A percentile compares a stretch with the other conserved stretches of the same genome.
Conservation (phyloP, 768 basidiomycete genomes). For the Russula virescens region DNA sequence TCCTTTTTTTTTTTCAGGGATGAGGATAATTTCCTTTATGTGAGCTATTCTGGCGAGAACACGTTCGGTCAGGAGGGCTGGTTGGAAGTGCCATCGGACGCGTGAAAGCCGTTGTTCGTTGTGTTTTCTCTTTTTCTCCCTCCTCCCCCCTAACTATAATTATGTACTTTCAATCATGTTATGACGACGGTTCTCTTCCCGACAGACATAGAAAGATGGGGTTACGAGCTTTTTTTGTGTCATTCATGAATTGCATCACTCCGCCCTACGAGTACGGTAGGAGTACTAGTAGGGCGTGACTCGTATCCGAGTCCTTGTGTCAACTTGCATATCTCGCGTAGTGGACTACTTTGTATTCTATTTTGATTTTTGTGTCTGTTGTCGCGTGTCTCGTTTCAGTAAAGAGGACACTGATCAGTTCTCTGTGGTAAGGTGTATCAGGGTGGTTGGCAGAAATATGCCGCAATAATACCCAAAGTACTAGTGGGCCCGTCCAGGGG, state of each 20-base stretch:
- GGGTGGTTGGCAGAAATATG: no score
- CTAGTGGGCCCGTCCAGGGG: no score
- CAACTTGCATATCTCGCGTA: conserved; percentile 21
- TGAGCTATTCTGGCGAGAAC: conserved; percentile 98
- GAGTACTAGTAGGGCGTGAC: not conserved
- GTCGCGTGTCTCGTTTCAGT: conserved; percentile 3
- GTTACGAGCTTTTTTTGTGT: not conserved
- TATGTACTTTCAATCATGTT: conserved; percentile 16
- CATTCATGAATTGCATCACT: not conserved
- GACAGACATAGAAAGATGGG: conserved; percentile 14
- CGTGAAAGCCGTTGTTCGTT: conserved; percentile 10
- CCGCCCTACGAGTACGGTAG: not conserved
- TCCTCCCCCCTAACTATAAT: conserved; percentile 13
- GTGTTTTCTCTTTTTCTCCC: no score
- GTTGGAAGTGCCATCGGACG: conserved; percentile 23
- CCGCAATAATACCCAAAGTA: no score
- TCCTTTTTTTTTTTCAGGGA: conserved; percentile 57
- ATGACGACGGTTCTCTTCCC: conserved; percentile 2
- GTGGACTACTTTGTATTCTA: conserved; percentile 22
- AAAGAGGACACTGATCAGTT: no score
- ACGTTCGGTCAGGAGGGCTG: conserved; percentile 58
- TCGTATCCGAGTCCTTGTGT: conserved; percentile 10
- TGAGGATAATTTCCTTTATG: conserved; percentile 98
- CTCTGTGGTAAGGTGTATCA: no score
- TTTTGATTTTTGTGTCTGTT: conserved; percentile 8